A percentile compares a stretch with the other conserved stretches of the same genome.
Evolutionary conservation across 2,329 filamentous ascomycete species (phyloP).

Genomic region (Epichloe sibirici): DNA sequence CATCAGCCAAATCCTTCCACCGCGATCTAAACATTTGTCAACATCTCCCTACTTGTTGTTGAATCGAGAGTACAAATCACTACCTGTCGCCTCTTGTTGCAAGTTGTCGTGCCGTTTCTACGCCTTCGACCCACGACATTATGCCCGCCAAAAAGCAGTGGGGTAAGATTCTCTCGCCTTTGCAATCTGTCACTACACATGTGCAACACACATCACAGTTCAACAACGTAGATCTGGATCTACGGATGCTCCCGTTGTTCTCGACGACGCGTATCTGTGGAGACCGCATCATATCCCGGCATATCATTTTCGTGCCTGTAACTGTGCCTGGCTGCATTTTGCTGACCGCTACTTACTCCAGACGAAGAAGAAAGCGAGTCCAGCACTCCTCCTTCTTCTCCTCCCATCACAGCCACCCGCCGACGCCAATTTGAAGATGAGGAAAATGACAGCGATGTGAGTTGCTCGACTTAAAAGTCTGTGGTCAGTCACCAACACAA

Average conservation of each 20-base stretch:
- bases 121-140: constrained; percentile 15
- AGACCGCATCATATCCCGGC: constrained; percentile 3
- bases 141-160: constrained; percentile 32
- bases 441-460: constrained; percentile 71
- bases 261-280: constrained; percentile 2
- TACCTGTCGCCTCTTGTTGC: background rate
- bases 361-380: constrained; percentile 30
- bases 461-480: constrained; percentile 12
- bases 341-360: constrained; percentile 14
- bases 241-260: background rate
- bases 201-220: background rate
- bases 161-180: constrained; percentile 21
- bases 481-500: no score
- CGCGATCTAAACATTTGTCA: background rate
- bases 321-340: constrained; percentile 5
- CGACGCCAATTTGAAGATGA: constrained; percentile 76
- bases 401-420: constrained; percentile 27
- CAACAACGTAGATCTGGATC: constrained; percentile 1
- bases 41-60: background rate
- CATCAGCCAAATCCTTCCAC: background rate
- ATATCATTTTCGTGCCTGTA: background rate
- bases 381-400: constrained; percentile 23
- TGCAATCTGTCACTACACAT: constrained; percentile 6
- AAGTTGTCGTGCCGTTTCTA: background rate
- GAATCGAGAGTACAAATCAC: background rate